These are phyloP conservation scores for Prunus mira DNA, from an alignment of 306 rosid species.

Conservation along the genomic window DNA sequence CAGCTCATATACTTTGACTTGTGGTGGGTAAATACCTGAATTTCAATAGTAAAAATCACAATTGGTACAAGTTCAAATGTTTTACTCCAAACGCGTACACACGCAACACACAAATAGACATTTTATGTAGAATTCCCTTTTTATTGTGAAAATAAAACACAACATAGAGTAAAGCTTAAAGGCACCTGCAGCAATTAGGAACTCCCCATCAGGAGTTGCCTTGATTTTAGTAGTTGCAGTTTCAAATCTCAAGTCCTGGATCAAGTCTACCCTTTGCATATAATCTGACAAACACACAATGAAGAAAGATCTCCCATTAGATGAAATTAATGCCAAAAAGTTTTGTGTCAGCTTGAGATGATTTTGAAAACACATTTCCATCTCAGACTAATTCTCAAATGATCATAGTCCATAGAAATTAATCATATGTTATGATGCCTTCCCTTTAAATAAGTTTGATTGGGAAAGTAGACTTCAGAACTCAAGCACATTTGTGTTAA, in stretches of 20 bases:
- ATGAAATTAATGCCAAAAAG: neutral
- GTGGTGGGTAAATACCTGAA: slow-evolving; percentile 91
- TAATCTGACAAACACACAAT: slow-evolving; percentile 46
- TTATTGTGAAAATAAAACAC: neutral
- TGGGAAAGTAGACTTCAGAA: neutral
- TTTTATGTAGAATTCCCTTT: neutral
- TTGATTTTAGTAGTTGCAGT: slow-evolving; percentile 84
- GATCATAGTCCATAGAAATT: neutral
- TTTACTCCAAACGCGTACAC: neutral
- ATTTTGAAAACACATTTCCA: neutral
- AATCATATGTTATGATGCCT: neutral
- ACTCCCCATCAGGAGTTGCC: slow-evolving; percentile 85
- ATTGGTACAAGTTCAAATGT: neutral
- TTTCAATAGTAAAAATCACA: slow-evolving; percentile 8
- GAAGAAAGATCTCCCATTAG: neutral
- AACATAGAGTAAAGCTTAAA: neutral
- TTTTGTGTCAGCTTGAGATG: neutral
- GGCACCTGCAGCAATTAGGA: slow-evolving; percentile 76
- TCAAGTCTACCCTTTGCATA: slow-evolving; percentile 56
- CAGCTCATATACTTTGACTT: slow-evolving; percentile 82
- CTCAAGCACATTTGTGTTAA: neutral
- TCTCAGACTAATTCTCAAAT: neutral
- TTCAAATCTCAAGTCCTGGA: slow-evolving; percentile 76
- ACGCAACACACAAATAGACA: neutral
- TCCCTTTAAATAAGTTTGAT: neutral